Percentiles rank a stretch among this genome's conserved stretches.
These are phyloP conservation scores for Phoma sp. DNA, from an alignment of 2,329 filamentous ascomycete genomes.

Conservation along the genomic window DNA sequence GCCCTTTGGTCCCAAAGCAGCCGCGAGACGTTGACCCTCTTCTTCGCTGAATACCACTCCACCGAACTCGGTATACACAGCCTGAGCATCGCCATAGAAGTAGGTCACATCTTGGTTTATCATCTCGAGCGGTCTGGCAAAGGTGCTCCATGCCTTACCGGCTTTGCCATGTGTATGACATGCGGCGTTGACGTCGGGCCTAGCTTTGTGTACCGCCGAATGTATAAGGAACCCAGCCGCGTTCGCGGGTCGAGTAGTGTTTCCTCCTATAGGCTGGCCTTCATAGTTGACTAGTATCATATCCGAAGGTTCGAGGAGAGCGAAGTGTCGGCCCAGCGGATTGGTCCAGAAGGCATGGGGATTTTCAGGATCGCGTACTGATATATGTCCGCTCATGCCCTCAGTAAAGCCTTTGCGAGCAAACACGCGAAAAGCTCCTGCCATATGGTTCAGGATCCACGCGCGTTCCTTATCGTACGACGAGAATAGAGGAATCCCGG, in stretches of 20 bases:
- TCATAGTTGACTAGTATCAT: slow-evolving; percentile 70
- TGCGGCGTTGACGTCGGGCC: slow-evolving; percentile 68
- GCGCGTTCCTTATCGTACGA: slow-evolving; percentile 62
- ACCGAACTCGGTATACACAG: slow-evolving; percentile 69
- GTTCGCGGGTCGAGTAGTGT: slow-evolving; percentile 65
- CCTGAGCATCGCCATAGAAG: slow-evolving; percentile 67
- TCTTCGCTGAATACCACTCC: slow-evolving; percentile 67
- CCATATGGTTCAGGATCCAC: slow-evolving; percentile 71
- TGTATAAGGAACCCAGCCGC: slow-evolving; percentile 74
- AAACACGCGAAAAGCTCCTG: slow-evolving; percentile 70
- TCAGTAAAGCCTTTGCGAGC: slow-evolving; percentile 69
- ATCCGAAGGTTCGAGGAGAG: slow-evolving; percentile 66
- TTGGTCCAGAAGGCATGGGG: slow-evolving; percentile 72
- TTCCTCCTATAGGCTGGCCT: slow-evolving; percentile 69
- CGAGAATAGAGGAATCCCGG: slow-evolving; percentile 63
- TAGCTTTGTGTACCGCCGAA: slow-evolving; percentile 69
- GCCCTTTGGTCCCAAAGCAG: slow-evolving; percentile 65
- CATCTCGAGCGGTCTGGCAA: slow-evolving; percentile 71
- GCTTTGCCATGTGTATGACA: slow-evolving; percentile 72
- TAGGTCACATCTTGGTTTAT: slow-evolving; percentile 71
- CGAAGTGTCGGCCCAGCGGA: slow-evolving; percentile 69
- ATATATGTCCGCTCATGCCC: slow-evolving; percentile 72
- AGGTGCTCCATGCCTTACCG: slow-evolving; percentile 71
- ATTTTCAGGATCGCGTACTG: slow-evolving; percentile 69
- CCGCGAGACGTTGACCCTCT: slow-evolving; percentile 69